These are phyloP conservation scores for Cronartium quercuum DNA, from an alignment of 1,284 basidiomycete species.

Conservation along the genomic window DNA sequence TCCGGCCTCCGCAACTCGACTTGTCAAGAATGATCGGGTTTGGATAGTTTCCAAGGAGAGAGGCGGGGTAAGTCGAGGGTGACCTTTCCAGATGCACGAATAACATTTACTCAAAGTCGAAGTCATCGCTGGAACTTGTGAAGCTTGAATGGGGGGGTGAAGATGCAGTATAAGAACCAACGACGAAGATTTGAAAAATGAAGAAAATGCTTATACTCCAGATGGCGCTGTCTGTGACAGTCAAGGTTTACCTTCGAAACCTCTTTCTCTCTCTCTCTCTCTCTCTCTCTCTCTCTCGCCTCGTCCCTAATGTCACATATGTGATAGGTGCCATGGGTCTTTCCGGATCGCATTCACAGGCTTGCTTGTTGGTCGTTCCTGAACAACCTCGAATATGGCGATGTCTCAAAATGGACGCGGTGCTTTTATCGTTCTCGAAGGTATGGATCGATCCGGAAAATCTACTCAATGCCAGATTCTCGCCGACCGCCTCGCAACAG, in stretches of 20 bases:
- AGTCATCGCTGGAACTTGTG: background rate
- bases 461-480: slow-evolving; percentile 71
- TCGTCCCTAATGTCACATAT: too few species aligned
- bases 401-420: slow-evolving; percentile 52
- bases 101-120: background rate
- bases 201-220: too few species aligned
- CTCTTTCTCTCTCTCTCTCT: background rate
- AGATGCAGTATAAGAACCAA: too few species aligned
- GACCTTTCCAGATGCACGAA: background rate
- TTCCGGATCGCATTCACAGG: too few species aligned
- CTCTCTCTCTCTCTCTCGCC: background rate
- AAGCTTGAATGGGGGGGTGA: too few species aligned
- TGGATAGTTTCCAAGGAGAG: background rate
- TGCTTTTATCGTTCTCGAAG: slow-evolving; percentile 83
- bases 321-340: too few species aligned
- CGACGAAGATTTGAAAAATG: too few species aligned
- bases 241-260: background rate
- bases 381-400: background rate
- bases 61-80: background rate
- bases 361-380: background rate
- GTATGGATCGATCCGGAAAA: slow-evolving; percentile 87
- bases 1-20: background rate
- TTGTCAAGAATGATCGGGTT: background rate
- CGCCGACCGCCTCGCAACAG: slow-evolving; percentile 54
- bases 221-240: too few species aligned